Percentiles rank a stretch among this genome's conserved stretches.
phyloP scores from a whole-genome alignment of 2,329 filamentous ascomycete species.

The Hypoxylon sp. region DNA sequence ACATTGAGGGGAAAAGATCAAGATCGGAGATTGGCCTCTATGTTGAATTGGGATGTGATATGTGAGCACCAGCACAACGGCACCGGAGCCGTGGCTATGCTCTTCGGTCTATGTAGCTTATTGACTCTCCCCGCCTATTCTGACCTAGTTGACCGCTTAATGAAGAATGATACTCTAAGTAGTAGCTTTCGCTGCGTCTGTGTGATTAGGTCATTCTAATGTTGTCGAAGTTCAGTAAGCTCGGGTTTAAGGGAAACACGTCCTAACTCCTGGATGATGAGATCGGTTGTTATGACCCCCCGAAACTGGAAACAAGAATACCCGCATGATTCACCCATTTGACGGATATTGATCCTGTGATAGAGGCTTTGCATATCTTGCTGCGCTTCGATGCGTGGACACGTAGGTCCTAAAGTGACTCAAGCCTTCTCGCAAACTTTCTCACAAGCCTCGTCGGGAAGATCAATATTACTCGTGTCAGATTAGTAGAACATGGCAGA shows the following conservation, averaged over 20 bases:
- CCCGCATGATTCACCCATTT: neutral
- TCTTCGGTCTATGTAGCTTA: neutral
- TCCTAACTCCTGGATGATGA: conserved; percentile 8
- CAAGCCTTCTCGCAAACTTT: neutral
- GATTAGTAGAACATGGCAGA: neutral
- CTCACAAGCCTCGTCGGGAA: neutral
- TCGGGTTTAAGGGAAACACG: conserved; percentile 10
- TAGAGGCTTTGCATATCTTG: neutral
- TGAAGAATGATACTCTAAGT: neutral
- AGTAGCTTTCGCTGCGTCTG: neutral
- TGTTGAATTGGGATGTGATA: conserved; percentile 21
- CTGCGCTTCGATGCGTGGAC: neutral
- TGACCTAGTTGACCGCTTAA: neutral
- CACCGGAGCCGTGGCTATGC: neutral
- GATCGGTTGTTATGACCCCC: neutral
- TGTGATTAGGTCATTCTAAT: neutral
- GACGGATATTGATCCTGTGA: neutral
- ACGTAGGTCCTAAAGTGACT: neutral
- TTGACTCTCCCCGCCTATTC: neutral
- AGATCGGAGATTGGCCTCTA: conserved; percentile 13
- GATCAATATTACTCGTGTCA: neutral
- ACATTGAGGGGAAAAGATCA: conserved; percentile 4
- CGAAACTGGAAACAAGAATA: neutral
- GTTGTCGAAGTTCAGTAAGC: conserved; percentile 2
- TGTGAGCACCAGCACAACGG: neutral